Conservation (phyloP, 495 filamentous ascomycete species). For the Amphirosellinia nigrospora region DNA sequence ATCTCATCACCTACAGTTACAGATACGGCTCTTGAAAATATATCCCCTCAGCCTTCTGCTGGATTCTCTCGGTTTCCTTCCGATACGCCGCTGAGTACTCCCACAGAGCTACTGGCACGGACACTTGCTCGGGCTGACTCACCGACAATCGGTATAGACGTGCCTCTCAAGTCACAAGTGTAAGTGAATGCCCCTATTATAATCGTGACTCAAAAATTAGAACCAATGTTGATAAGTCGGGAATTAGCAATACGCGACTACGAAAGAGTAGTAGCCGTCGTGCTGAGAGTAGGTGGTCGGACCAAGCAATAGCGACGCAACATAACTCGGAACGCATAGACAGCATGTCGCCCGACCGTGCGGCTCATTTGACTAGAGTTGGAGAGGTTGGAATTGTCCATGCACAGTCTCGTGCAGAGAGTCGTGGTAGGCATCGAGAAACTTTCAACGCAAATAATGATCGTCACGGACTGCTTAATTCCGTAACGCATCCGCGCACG, state of each 20-base stretch:
- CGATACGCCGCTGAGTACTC: background rate
- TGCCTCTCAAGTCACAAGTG: background rate
- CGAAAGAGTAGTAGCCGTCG: background rate
- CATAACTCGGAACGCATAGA: background rate
- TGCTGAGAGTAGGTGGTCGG: background rate
- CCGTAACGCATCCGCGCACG: background rate
- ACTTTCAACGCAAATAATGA: background rate
- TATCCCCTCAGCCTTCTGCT: background rate
- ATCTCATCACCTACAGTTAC: background rate
- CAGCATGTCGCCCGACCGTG: background rate
- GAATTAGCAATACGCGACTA: background rate
- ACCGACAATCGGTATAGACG: constrained; percentile 1
- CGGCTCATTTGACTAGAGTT: background rate
- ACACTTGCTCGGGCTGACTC: constrained; percentile 12
- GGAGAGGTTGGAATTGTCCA: background rate
- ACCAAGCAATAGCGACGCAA: background rate
- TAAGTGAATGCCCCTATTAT: background rate
- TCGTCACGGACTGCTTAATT: background rate
- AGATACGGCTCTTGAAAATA: background rate
- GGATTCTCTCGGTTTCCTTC: background rate
- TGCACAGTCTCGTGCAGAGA: background rate
- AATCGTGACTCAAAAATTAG: background rate
- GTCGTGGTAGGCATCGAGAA: background rate
- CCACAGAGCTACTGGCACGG: background rate
- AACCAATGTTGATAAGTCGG: background rate